Evolutionary conservation across 2,329 filamentous ascomycete genomes (phyloP).

Genomic region (Verticillium nubilum): DNA sequence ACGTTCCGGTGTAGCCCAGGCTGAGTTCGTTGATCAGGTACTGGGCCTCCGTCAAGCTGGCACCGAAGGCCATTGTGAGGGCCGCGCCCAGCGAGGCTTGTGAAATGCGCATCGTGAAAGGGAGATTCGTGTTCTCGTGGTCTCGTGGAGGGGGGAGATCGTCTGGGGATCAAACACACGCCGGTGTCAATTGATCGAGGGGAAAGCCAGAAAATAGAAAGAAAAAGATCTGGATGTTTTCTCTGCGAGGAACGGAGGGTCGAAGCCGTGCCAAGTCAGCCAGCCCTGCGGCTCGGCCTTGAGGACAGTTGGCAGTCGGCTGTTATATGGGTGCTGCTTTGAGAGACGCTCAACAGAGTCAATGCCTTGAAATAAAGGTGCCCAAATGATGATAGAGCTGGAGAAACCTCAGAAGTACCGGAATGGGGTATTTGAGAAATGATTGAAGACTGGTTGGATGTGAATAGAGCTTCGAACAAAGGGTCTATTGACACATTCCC

Average conservation of each 20-base stretch:
- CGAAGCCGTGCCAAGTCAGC: not conserved
- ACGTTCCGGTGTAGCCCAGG: constrained; percentile 68
- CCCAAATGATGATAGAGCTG: not conserved
- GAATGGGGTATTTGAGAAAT: not conserved
- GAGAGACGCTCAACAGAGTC: not conserved
- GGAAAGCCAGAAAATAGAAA: not conserved
- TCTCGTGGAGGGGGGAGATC: not conserved
- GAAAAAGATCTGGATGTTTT: not conserved
- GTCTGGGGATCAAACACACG: not conserved
- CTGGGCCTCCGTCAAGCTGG: constrained; percentile 52
- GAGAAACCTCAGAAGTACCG: not conserved
- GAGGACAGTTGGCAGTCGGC: not conserved
- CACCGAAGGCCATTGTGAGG: constrained; percentile 36
- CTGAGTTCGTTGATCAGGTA: constrained; percentile 68
- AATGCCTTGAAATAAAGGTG: not conserved
- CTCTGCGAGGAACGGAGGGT: not conserved
- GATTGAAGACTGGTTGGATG: not conserved
- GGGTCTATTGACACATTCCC: not conserved
- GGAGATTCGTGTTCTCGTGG: not conserved
- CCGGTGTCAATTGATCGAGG: not conserved
- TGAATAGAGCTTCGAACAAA: not conserved
- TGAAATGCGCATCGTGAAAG: constrained; percentile 35
- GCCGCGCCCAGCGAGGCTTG: constrained; percentile 19
- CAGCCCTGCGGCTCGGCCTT: not conserved
- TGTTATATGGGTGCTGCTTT: not conserved